Conservation (phyloP, 495 filamentous ascomycete species). For the Evernia prunastri region DNA sequence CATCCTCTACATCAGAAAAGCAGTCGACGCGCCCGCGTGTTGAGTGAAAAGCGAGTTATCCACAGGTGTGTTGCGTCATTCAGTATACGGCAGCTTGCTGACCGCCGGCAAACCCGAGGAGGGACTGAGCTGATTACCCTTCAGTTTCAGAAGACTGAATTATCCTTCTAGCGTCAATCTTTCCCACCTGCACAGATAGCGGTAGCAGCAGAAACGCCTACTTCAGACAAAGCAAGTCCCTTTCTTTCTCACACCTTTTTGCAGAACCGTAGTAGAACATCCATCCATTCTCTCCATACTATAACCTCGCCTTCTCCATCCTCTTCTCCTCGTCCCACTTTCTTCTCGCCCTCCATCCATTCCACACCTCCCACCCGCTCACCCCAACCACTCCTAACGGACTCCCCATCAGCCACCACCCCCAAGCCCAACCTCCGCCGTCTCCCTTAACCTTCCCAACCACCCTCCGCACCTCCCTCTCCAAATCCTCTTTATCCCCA, state of each 20-base stretch:
- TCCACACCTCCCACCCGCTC: slow-evolving; percentile 29
- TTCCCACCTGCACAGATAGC: not conserved
- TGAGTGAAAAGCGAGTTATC: too few species aligned
- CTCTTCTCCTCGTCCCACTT: slow-evolving; percentile 1
- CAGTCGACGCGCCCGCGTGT: too few species aligned
- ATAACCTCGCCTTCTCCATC: slow-evolving; percentile 12
- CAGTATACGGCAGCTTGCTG: too few species aligned
- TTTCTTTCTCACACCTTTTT: not conserved
- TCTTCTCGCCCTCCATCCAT: not conserved
- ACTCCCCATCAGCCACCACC: slow-evolving; percentile 61
- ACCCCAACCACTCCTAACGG: slow-evolving; percentile 62
- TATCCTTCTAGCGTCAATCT: not conserved
- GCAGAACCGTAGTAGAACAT: not conserved
- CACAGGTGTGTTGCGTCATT: too few species aligned
- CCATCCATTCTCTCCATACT: not conserved
- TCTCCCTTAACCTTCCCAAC: slow-evolving; percentile 52
- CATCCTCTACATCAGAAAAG: too few species aligned
- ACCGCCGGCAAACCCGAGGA: too few species aligned
- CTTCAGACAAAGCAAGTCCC: not conserved
- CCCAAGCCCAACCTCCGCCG: slow-evolving; percentile 58
- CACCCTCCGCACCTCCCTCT: slow-evolving; percentile 53
- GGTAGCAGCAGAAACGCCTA: not conserved
- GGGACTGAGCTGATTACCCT: too few species aligned
- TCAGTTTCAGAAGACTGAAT: too few species aligned
- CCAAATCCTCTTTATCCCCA: slow-evolving; percentile 58